Evolutionary conservation across 257 asterid species (phyloP).

Genomic region (Jasminum sambac): DNA sequence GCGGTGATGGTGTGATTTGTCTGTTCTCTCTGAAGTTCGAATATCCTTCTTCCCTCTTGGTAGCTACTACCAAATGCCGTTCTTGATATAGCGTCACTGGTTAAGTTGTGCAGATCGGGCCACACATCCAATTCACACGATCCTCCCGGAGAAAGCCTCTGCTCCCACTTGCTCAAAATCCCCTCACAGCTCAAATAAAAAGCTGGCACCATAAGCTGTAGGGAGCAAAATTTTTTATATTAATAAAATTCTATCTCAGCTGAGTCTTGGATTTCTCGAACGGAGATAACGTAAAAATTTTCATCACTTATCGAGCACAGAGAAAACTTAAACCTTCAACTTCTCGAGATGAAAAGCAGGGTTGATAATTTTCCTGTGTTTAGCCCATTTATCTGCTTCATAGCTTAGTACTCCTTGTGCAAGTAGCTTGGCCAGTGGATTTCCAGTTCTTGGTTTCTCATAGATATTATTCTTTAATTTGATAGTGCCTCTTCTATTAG

Average conservation of each 20-base stretch:
- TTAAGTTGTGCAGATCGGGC: constrained; percentile 39
- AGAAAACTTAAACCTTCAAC: constrained; percentile 35
- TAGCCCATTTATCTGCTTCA: constrained; percentile 58
- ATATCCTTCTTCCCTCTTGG: constrained; percentile 45
- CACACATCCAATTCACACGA: constrained; percentile 54
- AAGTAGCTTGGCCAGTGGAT: constrained; percentile 43
- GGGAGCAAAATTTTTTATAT: not conserved
- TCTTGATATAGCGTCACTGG: constrained; percentile 49
- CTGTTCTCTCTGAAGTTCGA: constrained; percentile 47
- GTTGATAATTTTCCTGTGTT: constrained; percentile 56
- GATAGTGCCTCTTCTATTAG: constrained; percentile 38
- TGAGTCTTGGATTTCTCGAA: too few relatives aligned
- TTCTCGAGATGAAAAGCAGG: constrained; percentile 64
- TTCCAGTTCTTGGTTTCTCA: constrained; percentile 25
- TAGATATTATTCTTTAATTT: constrained; percentile 34
- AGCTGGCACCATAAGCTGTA: constrained; percentile 53
- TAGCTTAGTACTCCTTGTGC: constrained; percentile 31
- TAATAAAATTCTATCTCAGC: too few relatives aligned
- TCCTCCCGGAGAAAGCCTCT: constrained; percentile 29
- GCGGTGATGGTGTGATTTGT: constrained; percentile 23
- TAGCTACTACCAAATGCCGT: constrained; percentile 66
- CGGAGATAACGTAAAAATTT: too few relatives aligned
- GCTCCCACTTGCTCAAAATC: constrained; percentile 47
- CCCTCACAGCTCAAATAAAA: constrained; percentile 43
- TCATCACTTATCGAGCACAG: too few relatives aligned